These are phyloP conservation scores for Chlamydomonas sp. DNA, from an alignment of 139 green algal species.

Conservation along the genomic window DNA sequence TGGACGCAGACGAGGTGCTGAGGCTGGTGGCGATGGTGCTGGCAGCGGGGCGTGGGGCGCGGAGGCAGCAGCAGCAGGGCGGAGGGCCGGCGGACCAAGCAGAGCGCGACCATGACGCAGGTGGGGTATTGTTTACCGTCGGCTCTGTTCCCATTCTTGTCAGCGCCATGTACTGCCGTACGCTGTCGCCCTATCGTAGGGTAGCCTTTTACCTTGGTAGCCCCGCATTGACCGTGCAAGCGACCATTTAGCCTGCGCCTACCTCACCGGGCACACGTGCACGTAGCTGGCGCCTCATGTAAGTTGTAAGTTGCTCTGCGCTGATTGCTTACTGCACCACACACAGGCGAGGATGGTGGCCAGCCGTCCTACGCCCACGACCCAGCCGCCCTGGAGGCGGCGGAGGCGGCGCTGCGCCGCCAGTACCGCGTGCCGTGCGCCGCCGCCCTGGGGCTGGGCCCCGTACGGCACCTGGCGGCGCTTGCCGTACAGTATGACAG, in stretches of 20 bases:
- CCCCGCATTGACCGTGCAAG: too few relatives aligned
- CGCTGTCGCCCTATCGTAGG: too few relatives aligned
- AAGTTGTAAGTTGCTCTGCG: too few relatives aligned
- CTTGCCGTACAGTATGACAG: neutral
- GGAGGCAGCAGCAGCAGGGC: neutral
- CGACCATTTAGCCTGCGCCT: too few relatives aligned
- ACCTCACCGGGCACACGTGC: too few relatives aligned
- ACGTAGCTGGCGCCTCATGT: too few relatives aligned
- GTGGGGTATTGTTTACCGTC: too few relatives aligned
- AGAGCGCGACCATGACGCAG: too few relatives aligned
- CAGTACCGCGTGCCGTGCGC: constrained; percentile 5
- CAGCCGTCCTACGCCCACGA: neutral
- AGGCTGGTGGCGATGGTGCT: neutral
- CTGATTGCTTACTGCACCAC: neutral
- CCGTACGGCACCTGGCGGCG: neutral
- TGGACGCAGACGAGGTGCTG: neutral
- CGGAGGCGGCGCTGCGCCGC: neutral
- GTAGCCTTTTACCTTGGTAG: too few relatives aligned
- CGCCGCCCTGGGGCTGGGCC: neutral
- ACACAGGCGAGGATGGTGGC: neutral
- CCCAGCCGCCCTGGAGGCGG: neutral
- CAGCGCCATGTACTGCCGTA: too few relatives aligned
- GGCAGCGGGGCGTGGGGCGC: neutral
- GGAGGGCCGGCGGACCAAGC: neutral
- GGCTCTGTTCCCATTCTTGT: too few relatives aligned